These are phyloP conservation scores for Naganishia vaughanmartiniae DNA, from an alignment of 768 basidiomycete genomes.

Conservation along the genomic window DNA sequence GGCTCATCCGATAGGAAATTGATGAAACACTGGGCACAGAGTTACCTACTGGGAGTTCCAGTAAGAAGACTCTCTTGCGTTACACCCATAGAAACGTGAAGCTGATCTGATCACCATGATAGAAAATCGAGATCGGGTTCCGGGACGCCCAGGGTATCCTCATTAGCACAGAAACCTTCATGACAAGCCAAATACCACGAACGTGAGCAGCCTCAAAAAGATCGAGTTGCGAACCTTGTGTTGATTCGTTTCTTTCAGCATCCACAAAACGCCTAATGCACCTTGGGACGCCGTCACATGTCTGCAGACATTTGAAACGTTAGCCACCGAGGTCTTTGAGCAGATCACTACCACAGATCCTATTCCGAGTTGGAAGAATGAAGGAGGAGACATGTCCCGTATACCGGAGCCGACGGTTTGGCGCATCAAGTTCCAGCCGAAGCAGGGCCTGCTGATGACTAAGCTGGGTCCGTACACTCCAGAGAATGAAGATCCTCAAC, in stretches of 20 bases:
- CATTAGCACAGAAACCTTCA: slow-evolving; percentile 38
- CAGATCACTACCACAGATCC: slow-evolving; percentile 46
- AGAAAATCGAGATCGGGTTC: slow-evolving; percentile 50
- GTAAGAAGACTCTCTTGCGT: slow-evolving; percentile 28
- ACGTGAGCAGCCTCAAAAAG: slow-evolving; percentile 37
- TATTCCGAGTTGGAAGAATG: slow-evolving; percentile 1
- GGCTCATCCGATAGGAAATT: slow-evolving; percentile 40
- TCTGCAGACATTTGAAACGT: slow-evolving; percentile 41
- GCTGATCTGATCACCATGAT: neutral
- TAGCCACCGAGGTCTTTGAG: slow-evolving; percentile 36
- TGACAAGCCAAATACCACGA: slow-evolving; percentile 45
- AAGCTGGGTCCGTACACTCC: slow-evolving; percentile 34
- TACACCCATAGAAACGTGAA: neutral
- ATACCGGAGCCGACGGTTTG: slow-evolving; percentile 43
- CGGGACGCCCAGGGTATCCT: slow-evolving; percentile 46
- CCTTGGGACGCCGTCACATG: slow-evolving; percentile 42
- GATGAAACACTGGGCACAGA: slow-evolving; percentile 54
- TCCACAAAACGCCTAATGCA: slow-evolving; percentile 33
- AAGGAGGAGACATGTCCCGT: neutral
- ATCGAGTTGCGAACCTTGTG: neutral
- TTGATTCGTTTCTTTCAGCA: neutral
- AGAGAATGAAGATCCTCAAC: slow-evolving; percentile 35
- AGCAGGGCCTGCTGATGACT: slow-evolving; percentile 43
- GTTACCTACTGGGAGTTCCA: slow-evolving; percentile 51
- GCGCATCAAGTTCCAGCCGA: slow-evolving; percentile 45